Base-by-base conservation (phyloP, 768 basidiomycete genomes). In the Lactifluus volemus region DNA sequence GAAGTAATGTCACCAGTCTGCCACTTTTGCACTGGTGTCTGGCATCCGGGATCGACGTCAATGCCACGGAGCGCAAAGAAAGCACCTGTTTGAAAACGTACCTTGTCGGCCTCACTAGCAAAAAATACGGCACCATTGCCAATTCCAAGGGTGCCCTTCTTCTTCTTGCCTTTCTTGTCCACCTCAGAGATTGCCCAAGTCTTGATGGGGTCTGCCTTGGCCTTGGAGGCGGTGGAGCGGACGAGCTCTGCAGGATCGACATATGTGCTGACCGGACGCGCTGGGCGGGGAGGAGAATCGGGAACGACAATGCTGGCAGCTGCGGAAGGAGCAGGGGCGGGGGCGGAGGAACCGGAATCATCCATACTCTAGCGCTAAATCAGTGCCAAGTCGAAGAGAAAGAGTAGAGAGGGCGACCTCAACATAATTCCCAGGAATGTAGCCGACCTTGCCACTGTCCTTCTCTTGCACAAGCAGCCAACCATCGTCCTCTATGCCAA, bases 1-100 rank as follows among this genome's bases (percentile, higher is more conserved):
- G 80, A 77, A 19, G 74, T 72, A 44, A 98, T 82, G 55, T 87
- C 82, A 44, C 76, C 74, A 51, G 91, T 88, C 65, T 88, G 84
- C 88, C 93, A 96, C 74, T 98, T 94, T 77, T 91, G 94, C 51
- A 99, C 95, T 9, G 97, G 94, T 10, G 92, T 89, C 95, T 98
- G 69, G 44, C 38, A 25, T 21, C 17, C 36, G 21, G 25, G 17
- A 48, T 39, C 61, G 17, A 58, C 29, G 21, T 60, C 49, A 56
- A 44, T 17, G 30, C 15, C n/a, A 25, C 25, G 54, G 29, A 48
- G 45, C 34, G 25, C 32, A 49, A 60, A 25, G 25, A 30, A 59
- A 45, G 44, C n/a, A 41, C 14, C 42, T 17, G 5, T 34, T 52
- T 36, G 21, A 38, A 32, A 44, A 68, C 80, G 59, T 64, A 93